Percentiles rank a stretch among this genome's conserved stretches.
Evolutionary conservation across 441 rosid species (phyloP).

Genomic region (Manihot esculenta): DNA sequence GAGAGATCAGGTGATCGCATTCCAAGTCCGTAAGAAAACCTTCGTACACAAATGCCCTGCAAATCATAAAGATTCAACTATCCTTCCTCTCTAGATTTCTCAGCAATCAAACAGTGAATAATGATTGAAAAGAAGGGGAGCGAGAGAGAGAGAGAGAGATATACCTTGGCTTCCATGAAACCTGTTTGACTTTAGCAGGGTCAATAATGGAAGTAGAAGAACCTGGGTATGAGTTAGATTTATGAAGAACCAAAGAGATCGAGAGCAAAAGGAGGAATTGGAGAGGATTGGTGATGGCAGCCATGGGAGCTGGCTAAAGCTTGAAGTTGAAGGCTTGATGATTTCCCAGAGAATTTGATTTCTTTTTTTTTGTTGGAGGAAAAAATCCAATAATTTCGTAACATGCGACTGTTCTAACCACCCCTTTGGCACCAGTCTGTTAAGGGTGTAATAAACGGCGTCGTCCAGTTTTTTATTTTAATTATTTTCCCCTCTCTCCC

Average conservation of each 20-base stretch:
- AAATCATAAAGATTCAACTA: constrained; percentile 6
- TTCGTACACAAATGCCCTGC: constrained; percentile 88
- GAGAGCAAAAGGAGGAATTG: constrained; percentile 36
- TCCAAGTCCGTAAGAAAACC: constrained; percentile 89
- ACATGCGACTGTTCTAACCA: too few relatives aligned
- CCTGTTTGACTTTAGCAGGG: constrained; percentile 85
- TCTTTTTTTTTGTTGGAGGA: constrained; percentile 9
- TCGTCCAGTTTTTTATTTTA: too few relatives aligned
- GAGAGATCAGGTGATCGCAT: constrained; percentile 88
- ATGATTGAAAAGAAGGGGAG: background rate
- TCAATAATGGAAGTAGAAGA: constrained; percentile 58
- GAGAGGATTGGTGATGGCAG: constrained; percentile 18
- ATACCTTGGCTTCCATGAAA: constrained; percentile 90
- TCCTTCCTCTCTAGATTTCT: background rate
- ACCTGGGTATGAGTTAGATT: constrained; percentile 34
- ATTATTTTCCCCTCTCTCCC: too few relatives aligned
- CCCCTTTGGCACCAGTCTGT: too few relatives aligned
- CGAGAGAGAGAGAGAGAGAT: constrained; percentile 7
- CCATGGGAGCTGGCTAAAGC: constrained; percentile 18
- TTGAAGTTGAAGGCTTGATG: too few relatives aligned
- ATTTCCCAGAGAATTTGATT: background rate
- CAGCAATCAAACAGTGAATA: background rate
- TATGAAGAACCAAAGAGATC: constrained; percentile 39
- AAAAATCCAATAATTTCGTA: background rate
- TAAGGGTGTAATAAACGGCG: too few relatives aligned